Evolutionary conservation across 345 rosid species (phyloP), one percentile per base, ranked within the genome.

Genomic region (Salix purpurea): DNA sequence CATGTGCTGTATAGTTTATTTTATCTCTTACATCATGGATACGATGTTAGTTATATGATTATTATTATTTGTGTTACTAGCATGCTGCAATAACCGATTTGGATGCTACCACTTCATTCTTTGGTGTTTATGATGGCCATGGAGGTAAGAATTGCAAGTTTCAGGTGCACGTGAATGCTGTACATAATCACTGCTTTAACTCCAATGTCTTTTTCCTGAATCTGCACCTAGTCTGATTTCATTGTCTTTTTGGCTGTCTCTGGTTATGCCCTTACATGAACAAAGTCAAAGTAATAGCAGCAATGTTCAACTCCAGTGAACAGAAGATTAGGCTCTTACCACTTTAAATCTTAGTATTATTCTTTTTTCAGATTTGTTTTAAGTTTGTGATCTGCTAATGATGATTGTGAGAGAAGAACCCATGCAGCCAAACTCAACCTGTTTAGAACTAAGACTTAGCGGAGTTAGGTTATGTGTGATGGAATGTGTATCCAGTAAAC

Each of bases 61-160:
- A 60, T 50, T 50, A 26, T 79, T 18, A 13, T 79, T 69, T 77
- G 58, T 72, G 79, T 82, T 65, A 60, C 36, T 77, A 93, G 97
- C 97, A 96, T 87, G 90, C 97, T 82, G 98, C 99, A 62, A 79
- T 82, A 71, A 88, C 95, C 78, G 86, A 90, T 83, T 79, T 93
- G 79, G 99, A 96, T 85, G 84, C 87, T 74, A 81, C 86, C 71
- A 91, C 98, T 80, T 89, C 97, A 10, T 94, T 96, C 91, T 93
- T 92, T 79, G 98, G 99, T 83, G 98, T 96, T 67, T 93, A 90
- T 85, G 97, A 94, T 89, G 99, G 98, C 71, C 99, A 96, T 84
- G 99, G 99, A 91, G 98, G 99, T 94, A 88, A 84, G 84, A 82
- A 56, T 79, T 74, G n/a, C 74, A 77, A 73, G 69, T 80, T 54